Percentiles rank a stretch among this genome's conserved stretches.
Conservation (phyloP, 176 grass and related monocot species). For the Lolium rigidum region DNA sequence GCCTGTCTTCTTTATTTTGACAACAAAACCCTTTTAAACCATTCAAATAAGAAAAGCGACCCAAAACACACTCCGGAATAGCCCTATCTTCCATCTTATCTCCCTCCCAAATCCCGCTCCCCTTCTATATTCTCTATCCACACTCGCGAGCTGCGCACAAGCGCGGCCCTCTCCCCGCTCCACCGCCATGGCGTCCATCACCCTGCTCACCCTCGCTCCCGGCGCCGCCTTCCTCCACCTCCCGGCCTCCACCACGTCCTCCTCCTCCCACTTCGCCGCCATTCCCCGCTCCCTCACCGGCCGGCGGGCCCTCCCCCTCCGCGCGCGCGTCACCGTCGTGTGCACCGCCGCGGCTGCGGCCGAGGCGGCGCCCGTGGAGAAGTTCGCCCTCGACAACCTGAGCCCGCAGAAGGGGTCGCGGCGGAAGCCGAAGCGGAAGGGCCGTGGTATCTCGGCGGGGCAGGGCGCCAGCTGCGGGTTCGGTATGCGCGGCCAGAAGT, state of each 20-base stretch:
- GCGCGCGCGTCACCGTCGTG: constrained; percentile 44
- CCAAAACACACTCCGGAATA: background rate
- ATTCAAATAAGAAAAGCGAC: background rate
- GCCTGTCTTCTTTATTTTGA: background rate
- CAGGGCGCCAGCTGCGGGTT: constrained; percentile 97
- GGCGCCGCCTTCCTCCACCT: constrained; percentile 46
- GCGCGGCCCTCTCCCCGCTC: constrained; percentile 9
- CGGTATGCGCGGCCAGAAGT: constrained; percentile 96
- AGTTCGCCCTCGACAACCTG: constrained; percentile 86
- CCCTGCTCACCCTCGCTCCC: constrained; percentile 49
- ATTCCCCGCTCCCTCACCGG: constrained; percentile 22
- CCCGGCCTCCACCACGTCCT: constrained; percentile 2
- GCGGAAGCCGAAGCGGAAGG: constrained; percentile 75
- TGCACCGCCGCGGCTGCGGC: constrained; percentile 42
- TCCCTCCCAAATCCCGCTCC: constrained; percentile 20
- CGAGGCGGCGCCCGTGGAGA: constrained; percentile 35
- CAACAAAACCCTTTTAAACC: background rate
- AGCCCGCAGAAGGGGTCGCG: constrained; percentile 79
- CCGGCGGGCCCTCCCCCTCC: constrained; percentile 9
- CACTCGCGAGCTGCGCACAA: constrained; percentile 22
- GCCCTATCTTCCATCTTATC: constrained; percentile 28
- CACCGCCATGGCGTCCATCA: constrained; percentile 62
- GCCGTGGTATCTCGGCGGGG: constrained; percentile 84
- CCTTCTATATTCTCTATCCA: constrained; percentile 44
- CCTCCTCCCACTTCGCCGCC: constrained; percentile 37